Percentiles rank a stretch among this genome's conserved stretches.
These are phyloP conservation scores for Kodamaea sagamina DNA, from an alignment of 805 yeast genomes.

Conservation along the genomic window DNA sequence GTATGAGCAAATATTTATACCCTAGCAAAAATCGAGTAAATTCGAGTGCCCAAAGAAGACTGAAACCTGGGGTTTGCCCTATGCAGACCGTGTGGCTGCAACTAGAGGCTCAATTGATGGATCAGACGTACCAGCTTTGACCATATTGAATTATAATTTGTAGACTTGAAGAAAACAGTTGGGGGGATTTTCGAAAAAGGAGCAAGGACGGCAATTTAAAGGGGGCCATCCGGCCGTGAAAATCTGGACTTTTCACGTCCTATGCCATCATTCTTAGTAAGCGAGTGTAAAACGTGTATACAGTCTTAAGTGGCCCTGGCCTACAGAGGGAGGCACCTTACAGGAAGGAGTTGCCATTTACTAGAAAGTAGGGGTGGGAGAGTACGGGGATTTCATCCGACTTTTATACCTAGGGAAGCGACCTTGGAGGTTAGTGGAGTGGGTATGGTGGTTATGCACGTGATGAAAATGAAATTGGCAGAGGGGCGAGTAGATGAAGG, in stretches of 20 bases:
- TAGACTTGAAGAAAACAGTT: slow-evolving; percentile 5
- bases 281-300: slow-evolving; percentile 1
- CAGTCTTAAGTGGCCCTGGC: too few relatives aligned
- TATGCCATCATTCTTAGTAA: slow-evolving; percentile 1
- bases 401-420: not conserved
- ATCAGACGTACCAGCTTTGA: slow-evolving; percentile 59
- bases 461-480: too few relatives aligned
- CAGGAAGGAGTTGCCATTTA: too few relatives aligned
- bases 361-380: too few relatives aligned
- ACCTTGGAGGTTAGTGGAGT: slow-evolving; percentile 5
- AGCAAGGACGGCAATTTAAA: slow-evolving; percentile 2
- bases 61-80: slow-evolving; percentile 4
- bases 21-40: not conserved
- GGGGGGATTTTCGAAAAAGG: not conserved
- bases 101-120: not conserved
- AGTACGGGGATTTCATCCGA: too few relatives aligned
- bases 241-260: slow-evolving; percentile 1
- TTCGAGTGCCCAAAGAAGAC: slow-evolving; percentile 5
- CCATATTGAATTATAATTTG: slow-evolving; percentile 42
- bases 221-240: slow-evolving; percentile 4
- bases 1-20: slow-evolving; percentile 6
- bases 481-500: too few relatives aligned
- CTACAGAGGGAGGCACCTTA: too few relatives aligned
- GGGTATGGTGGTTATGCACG: not conserved
- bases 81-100: not conserved